Evolutionary conservation across 257 asterid species (phyloP).

Genomic region (Gentiana straminea): DNA sequence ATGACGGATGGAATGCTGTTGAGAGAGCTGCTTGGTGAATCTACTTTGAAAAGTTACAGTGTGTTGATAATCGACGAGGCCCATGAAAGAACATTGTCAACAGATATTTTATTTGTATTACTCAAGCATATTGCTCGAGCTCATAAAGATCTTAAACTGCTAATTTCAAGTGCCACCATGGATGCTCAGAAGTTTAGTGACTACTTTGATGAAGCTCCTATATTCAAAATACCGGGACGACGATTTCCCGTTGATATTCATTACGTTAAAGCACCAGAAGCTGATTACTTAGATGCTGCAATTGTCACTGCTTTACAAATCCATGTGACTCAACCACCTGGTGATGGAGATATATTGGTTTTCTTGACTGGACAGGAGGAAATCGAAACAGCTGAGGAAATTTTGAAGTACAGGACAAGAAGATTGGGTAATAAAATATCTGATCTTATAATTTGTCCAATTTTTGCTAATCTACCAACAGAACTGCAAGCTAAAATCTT

Average conservation of each 20-base stretch:
- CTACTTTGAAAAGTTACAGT: constrained; percentile 84
- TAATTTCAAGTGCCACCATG: constrained; percentile 88
- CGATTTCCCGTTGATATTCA: constrained; percentile 87
- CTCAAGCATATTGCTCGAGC: constrained; percentile 58
- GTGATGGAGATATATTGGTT: constrained; percentile 78
- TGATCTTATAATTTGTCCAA: constrained; percentile 35
- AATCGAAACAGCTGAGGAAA: constrained; percentile 21
- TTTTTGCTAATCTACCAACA: constrained; percentile 13
- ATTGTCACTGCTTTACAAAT: constrained; percentile 82
- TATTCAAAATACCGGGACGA: constrained; percentile 78
- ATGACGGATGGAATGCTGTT: constrained; percentile 93
- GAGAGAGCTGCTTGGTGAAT: constrained; percentile 89
- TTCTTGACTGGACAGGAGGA: constrained; percentile 40
- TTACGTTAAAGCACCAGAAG: constrained; percentile 91
- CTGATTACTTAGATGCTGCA: constrained; percentile 93
- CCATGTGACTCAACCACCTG: constrained; percentile 77
- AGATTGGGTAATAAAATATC: constrained; percentile 33
- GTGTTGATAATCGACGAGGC: constrained; percentile 97
- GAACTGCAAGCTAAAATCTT: constrained; percentile 29
- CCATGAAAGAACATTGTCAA: constrained; percentile 14
- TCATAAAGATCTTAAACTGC: constrained; percentile 76
- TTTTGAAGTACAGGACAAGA: constrained; percentile 27
- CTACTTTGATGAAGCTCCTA: constrained; percentile 37
- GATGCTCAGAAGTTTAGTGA: constrained; percentile 72
- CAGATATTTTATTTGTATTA: constrained; percentile 26